Percentiles rank a stretch among this genome's conserved stretches.
Conservation (phyloP, 1,284 basidiomycete species). For the Moesziomyces globuligerus region DNA sequence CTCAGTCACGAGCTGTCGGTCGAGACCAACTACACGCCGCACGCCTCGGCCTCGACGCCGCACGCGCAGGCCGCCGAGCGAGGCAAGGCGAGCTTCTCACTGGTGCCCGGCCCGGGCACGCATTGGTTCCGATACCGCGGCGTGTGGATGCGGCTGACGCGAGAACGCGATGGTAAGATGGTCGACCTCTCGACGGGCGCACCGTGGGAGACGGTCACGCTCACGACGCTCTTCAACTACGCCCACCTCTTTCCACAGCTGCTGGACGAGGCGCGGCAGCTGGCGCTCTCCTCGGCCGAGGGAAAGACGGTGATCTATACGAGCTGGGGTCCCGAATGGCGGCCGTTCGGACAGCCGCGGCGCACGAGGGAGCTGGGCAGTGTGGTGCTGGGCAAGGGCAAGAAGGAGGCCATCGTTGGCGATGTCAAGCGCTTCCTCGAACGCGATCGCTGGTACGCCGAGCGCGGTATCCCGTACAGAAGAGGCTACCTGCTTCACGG, state of each 20-base stretch:
- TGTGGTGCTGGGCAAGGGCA: slow-evolving; percentile 86
- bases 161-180: slow-evolving; percentile 80
- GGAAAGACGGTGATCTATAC: slow-evolving; percentile 96
- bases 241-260: slow-evolving; percentile 82
- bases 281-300: slow-evolving; percentile 85
- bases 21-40: slow-evolving; percentile 74
- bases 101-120: slow-evolving; percentile 93
- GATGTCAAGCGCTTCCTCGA: slow-evolving; percentile 86
- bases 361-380: slow-evolving; percentile 86
- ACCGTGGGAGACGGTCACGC: slow-evolving; percentile 96
- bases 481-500: slow-evolving; percentile 95
- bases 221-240: slow-evolving; percentile 90
- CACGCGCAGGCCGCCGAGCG: slow-evolving; percentile 46
- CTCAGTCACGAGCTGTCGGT: slow-evolving; percentile 85
- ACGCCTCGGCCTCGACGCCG: slow-evolving; percentile 35
- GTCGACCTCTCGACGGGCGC: slow-evolving; percentile 89
- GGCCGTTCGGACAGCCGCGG: slow-evolving; percentile 91
- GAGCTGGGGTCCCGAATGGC: slow-evolving; percentile 96
- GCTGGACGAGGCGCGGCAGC: slow-evolving; percentile 85
- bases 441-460: slow-evolving; percentile 92
- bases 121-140: slow-evolving; percentile 91
- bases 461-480: slow-evolving; percentile 96
- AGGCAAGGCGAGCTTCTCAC: slow-evolving; percentile 75
- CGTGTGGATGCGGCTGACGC: slow-evolving; percentile 91
- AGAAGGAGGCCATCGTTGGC: slow-evolving; percentile 80